A percentile compares a stretch with the other conserved stretches of the same genome.
Conservation (phyloP, 1,139 yeast species). For the Yamadazyma trypodendri region DNA sequence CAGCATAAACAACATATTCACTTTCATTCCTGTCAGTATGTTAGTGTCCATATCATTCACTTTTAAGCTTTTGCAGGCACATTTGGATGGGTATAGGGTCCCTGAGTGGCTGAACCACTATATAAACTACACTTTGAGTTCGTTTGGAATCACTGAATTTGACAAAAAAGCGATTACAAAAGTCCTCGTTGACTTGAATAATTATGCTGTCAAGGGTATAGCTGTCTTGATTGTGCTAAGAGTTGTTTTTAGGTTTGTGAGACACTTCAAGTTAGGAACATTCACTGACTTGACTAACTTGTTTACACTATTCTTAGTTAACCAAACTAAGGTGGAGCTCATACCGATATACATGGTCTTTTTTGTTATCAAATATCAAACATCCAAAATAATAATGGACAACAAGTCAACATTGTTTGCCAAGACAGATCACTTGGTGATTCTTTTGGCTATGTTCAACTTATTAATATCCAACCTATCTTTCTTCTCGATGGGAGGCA, state of each 20-base stretch:
- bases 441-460: conserved; percentile 22
- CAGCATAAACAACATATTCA: conserved; percentile 21
- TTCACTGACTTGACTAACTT: conserved; percentile 46
- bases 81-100: conserved; percentile 51
- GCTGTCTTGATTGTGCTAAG: conserved; percentile 22
- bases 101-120: conserved; percentile 37
- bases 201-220: conserved; percentile 22
- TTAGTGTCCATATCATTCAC: conserved; percentile 42
- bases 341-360: conserved; percentile 68
- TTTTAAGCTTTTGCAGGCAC: conserved; percentile 59
- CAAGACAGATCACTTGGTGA: conserved; percentile 24
- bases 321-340: conserved; percentile 67
- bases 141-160: conserved; percentile 22
- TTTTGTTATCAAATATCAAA: conserved; percentile 29
- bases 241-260: conserved; percentile 24
- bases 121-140: conserved; percentile 30
- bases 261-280: conserved; percentile 23
- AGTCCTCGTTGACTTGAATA: conserved; percentile 29
- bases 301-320: conserved; percentile 55
- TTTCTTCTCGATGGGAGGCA: conserved; percentile 86
- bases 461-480: conserved; percentile 64
- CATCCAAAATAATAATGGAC: conserved; percentile 8
- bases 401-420: conserved; percentile 17
- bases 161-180: conserved; percentile 27
- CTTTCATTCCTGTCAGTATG: conserved; percentile 41